phyloP scores from a whole-genome alignment of 352 stramenopile species.

The Globisporangium radiosum region DNA sequence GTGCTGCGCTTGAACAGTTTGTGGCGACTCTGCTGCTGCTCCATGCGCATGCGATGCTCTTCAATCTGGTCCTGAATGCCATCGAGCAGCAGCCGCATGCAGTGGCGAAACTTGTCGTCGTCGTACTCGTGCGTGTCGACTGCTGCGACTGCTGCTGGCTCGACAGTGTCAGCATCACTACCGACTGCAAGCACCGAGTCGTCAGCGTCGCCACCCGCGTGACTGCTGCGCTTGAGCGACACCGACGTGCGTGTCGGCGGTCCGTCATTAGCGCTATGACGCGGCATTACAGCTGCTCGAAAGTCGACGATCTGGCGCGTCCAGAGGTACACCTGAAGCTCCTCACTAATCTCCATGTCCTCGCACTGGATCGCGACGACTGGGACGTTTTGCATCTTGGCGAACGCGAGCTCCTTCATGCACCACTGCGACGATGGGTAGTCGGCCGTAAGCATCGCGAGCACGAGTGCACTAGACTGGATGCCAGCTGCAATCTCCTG shows the following conservation, averaged over 20 bases:
- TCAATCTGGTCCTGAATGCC: slow-evolving; percentile 82
- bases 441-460: slow-evolving; percentile 68
- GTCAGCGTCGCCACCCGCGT: slow-evolving; percentile 9
- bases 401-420: slow-evolving; percentile 84
- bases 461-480: slow-evolving; percentile 60
- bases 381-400: slow-evolving; percentile 78
- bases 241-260: too few relatives aligned
- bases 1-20: slow-evolving; percentile 23
- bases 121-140: slow-evolving; percentile 28
- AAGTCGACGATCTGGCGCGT: slow-evolving; percentile 84
- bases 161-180: too few relatives aligned
- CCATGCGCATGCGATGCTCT: slow-evolving; percentile 50
- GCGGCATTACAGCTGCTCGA: slow-evolving; percentile 26
- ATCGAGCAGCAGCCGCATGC: slow-evolving; percentile 62
- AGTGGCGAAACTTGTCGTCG: slow-evolving; percentile 56
- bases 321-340: slow-evolving; percentile 84
- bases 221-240: slow-evolving; percentile 4
- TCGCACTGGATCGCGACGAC: slow-evolving; percentile 83
- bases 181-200: not conserved
- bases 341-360: slow-evolving; percentile 75
- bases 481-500: slow-evolving; percentile 80
- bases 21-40: slow-evolving; percentile 27
- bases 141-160: not conserved
- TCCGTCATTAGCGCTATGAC: too few relatives aligned
- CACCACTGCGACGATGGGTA: slow-evolving; percentile 79